Conservation (phyloP, 2,329 filamentous ascomycete genomes). For the Phaeomoniella chlamydospora region DNA sequence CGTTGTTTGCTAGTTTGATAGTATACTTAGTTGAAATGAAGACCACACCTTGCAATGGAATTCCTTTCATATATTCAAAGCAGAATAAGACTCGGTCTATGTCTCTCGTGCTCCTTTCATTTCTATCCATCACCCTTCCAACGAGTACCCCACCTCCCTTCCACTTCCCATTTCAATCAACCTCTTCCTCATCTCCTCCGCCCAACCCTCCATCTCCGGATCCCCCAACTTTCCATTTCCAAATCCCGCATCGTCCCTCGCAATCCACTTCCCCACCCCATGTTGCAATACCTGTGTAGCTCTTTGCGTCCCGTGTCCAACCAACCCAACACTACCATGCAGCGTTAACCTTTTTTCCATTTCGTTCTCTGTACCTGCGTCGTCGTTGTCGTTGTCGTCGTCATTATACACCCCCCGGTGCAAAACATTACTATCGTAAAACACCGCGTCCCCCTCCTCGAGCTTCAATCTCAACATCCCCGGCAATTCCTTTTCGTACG, state of each 20-base stretch:
- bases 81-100: too few relatives aligned
- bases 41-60: too few relatives aligned
- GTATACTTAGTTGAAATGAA: background rate
- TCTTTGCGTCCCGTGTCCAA: slow-evolving; percentile 21
- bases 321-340: slow-evolving; percentile 27
- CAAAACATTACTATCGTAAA: slow-evolving; percentile 84
- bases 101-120: too few relatives aligned
- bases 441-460: slow-evolving; percentile 62
- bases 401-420: slow-evolving; percentile 27
- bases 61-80: too few relatives aligned
- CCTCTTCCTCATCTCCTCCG: slow-evolving; percentile 28
- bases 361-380: slow-evolving; percentile 5
- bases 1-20: background rate
- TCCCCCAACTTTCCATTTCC: slow-evolving; percentile 6
- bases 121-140: slow-evolving; percentile 18
- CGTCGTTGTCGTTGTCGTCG: slow-evolving; percentile 17
- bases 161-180: slow-evolving; percentile 29
- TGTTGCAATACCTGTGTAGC: slow-evolving; percentile 30
- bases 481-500: slow-evolving; percentile 47
- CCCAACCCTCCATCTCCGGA: slow-evolving; percentile 15
- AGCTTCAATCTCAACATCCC: slow-evolving; percentile 53
- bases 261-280: slow-evolving; percentile 28
- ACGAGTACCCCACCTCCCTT: slow-evolving; percentile 26
- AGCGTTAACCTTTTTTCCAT: slow-evolving; percentile 24
- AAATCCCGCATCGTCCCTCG: slow-evolving; percentile 24